Evolutionary conservation across 305 asterid genomes (phyloP).

Genomic region (Rubia occidens): DNA sequence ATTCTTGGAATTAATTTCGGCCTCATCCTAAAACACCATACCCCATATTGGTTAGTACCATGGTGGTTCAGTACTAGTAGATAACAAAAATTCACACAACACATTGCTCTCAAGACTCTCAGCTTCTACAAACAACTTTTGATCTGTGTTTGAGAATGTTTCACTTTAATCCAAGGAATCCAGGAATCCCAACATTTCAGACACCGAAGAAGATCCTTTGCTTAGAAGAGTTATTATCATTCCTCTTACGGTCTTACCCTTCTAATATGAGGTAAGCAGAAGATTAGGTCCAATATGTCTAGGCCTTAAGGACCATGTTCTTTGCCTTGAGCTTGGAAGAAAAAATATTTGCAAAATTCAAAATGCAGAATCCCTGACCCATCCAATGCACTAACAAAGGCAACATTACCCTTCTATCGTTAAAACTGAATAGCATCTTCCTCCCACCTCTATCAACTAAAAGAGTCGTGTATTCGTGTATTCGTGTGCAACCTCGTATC

Average conservation of each 20-base stretch:
- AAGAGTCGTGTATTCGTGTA: slow-evolving; percentile 34
- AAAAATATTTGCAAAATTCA: slow-evolving; percentile 60
- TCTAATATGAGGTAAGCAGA: slow-evolving; percentile 49
- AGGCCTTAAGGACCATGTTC: slow-evolving; percentile 95
- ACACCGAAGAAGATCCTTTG: slow-evolving; percentile 54
- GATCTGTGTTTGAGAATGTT: slow-evolving; percentile 29
- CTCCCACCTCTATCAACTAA: slow-evolving; percentile 68
- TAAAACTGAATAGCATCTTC: slow-evolving; percentile 85
- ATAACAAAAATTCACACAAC: slow-evolving; percentile 77
- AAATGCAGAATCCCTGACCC: slow-evolving; percentile 81
- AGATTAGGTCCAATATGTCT: slow-evolving; percentile 80
- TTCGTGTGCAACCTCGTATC: slow-evolving; percentile 54
- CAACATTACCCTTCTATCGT: slow-evolving; percentile 92
- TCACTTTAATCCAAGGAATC: slow-evolving; percentile 24
- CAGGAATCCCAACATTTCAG: slow-evolving; percentile 54
- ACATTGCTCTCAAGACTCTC: slow-evolving; percentile 75
- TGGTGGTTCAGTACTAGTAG: slow-evolving; percentile 80
- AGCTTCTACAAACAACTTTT: slow-evolving; percentile 42
- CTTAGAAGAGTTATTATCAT: slow-evolving; percentile 40
- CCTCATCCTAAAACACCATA: slow-evolving; percentile 63
- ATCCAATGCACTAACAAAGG: slow-evolving; percentile 83
- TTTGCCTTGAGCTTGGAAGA: slow-evolving; percentile 65
- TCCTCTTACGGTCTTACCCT: slow-evolving; percentile 18
- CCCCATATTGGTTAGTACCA: slow-evolving; percentile 99
- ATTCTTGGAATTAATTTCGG: slow-evolving; percentile 32